These are phyloP conservation scores for Xylaria arbuscula DNA, from an alignment of 2,329 filamentous ascomycete genomes.

Conservation along the genomic window DNA sequence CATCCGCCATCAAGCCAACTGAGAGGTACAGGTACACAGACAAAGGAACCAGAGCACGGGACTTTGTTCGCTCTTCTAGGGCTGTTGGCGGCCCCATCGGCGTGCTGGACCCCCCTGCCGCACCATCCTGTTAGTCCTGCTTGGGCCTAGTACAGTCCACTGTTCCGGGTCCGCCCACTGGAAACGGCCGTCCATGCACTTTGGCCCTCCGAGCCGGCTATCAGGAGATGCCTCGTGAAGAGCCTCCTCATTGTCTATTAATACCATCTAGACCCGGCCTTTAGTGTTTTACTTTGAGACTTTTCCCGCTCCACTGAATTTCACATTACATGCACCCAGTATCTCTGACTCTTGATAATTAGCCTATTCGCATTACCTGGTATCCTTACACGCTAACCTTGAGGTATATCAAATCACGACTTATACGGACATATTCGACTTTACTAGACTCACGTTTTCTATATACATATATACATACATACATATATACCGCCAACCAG, in stretches of 20 bases:
- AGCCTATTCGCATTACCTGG: not conserved
- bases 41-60: slow-evolving; percentile 27
- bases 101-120: not conserved
- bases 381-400: not conserved
- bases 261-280: slow-evolving; percentile 10
- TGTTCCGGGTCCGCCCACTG: slow-evolving; percentile 29
- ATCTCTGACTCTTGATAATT: not conserved
- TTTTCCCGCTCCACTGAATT: not conserved
- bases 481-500: not conserved
- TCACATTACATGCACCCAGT: slow-evolving; percentile 4
- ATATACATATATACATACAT: not conserved
- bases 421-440: not conserved
- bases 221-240: slow-evolving; percentile 16
- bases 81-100: not conserved
- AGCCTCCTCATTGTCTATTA: slow-evolving; percentile 29
- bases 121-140: slow-evolving; percentile 23
- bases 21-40: slow-evolving; percentile 3
- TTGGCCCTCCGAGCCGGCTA: slow-evolving; percentile 11
- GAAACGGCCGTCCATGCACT: slow-evolving; percentile 36
- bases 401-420: not conserved
- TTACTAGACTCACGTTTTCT: not conserved
- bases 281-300: slow-evolving; percentile 4
- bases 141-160: slow-evolving; percentile 30
- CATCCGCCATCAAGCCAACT: not conserved
- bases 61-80: slow-evolving; percentile 31